Evolutionary conservation across 2,329 filamentous ascomycete species (phyloP), one percentile per base, ranked within the genome.

Genomic region (Rhynchosporium graminicola): DNA sequence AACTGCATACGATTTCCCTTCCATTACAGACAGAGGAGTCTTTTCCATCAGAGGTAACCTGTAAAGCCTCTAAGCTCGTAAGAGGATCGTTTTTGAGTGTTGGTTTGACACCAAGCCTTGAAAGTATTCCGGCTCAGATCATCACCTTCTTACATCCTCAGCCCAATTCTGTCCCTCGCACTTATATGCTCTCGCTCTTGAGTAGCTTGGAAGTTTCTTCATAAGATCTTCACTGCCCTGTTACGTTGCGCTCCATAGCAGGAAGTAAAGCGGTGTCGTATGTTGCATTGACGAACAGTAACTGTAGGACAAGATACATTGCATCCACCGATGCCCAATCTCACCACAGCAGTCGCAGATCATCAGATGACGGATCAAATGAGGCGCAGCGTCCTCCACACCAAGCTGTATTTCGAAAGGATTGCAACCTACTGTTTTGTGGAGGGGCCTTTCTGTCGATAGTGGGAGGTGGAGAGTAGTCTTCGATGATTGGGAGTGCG

Each of bases 341-440:
- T 40, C 12, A 1, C 42, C 28, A 12, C 28, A 47, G n/a, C 36
- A 36, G 20, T 47, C 42, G n/a, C 42, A 57, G 4, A 46, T 29
- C 28, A 57, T 47, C 31, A 33, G 42, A 47, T 57, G 42, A 5
- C 55, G 55, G 6, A 47, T 33, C 29, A 47, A 20, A n/a, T 13
- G 55, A 13, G 28, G 15, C 2, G 36, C 6, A 4, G 2, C 48
- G 43, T 43, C 36, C 4, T 55, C 26, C 2, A 12, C n/a, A 33
- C 29, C 40, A 20, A 28, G 15, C 5, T 55, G 20, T 10, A 29
- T 43, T n/a, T 40, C 36, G 26, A 13, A 43, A 3, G 38, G 33
- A 13, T 52, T 52, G 13, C 46, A 26, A 31, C 9, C 3, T 7
- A 15, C 10, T 26, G 46, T 3, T 8, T n/a, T 5, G 29, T 20